A percentile compares a stretch with the other conserved stretches of the same genome.
These are phyloP conservation scores for Plasmodium relictum DNA, from an alignment of 169 alveolate genomes.

Conservation along the genomic window DNA sequence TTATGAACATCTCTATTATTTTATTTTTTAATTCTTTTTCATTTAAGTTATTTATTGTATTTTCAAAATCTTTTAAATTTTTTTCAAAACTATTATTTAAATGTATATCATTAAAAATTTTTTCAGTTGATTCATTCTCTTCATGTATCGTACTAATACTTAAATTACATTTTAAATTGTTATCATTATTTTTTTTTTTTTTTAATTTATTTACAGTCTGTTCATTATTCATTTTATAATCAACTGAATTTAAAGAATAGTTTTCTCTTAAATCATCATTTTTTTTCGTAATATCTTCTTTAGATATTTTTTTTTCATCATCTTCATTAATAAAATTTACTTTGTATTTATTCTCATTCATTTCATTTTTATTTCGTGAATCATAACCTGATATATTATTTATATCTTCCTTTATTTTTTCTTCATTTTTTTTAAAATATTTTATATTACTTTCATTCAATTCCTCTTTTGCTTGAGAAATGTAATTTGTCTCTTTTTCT, in stretches of 20 bases:
- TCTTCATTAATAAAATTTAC: not conserved
- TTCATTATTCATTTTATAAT: not conserved
- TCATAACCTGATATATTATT: not conserved
- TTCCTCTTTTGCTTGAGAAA: not conserved
- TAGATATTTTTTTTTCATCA: not conserved
- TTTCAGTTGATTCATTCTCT: not conserved
- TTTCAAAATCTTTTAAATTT: constrained; percentile 19
- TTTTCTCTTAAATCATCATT: not conserved
- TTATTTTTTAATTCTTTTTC: constrained; percentile 51
- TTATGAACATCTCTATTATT: constrained; percentile 30
- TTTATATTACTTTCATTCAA: not conserved
- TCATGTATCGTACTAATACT: not conserved
- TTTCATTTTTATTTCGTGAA: not conserved
- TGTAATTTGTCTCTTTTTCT: too few relatives aligned
- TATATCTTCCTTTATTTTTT: not conserved
- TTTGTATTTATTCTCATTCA: not conserved
- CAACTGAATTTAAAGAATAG: too few relatives aligned
- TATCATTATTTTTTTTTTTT: not conserved
- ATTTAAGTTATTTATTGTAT: constrained; percentile 8
- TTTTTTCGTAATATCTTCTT: not conserved
- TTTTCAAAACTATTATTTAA: constrained; percentile 16
- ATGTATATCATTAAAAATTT: not conserved
- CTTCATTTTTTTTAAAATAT: not conserved
- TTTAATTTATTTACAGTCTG: not conserved
- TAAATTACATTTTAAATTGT: not conserved